Evolutionary conservation across 306 rosid genomes (phyloP).

Genomic region (Psophocarpus tetragonolobus): DNA sequence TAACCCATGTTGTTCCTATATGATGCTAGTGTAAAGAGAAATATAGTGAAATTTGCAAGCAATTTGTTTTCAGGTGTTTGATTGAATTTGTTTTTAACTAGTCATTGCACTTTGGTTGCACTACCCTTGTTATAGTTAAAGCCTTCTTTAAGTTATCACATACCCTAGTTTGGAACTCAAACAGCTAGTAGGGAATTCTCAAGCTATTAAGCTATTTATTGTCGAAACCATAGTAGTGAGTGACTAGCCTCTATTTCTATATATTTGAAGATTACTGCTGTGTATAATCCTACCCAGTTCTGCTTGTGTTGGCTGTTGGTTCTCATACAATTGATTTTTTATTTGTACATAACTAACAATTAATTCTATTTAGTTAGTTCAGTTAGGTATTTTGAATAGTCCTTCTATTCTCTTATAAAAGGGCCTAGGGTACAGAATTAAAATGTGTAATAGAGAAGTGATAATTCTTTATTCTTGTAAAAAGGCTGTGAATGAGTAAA

Average conservation of each 20-base stretch:
- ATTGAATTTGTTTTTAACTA: conserved; percentile 6
- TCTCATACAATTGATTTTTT: too few relatives aligned
- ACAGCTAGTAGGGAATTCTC: background rate
- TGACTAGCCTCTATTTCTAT: background rate
- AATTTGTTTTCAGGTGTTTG: background rate
- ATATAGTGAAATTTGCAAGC: background rate
- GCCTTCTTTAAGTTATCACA: background rate
- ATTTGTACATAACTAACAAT: too few relatives aligned
- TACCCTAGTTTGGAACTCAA: background rate
- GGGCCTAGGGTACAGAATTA: too few relatives aligned
- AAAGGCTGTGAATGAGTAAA: too few relatives aligned
- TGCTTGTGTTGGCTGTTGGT: too few relatives aligned
- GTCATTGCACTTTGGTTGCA: background rate
- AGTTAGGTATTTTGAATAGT: too few relatives aligned
- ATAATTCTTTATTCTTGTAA: too few relatives aligned
- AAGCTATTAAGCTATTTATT: background rate
- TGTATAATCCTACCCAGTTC: background rate
- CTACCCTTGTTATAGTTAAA: conserved; percentile 18
- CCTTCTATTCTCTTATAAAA: too few relatives aligned
- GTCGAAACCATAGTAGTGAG: background rate
- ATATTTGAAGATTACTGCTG: background rate
- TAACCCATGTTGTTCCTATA: too few relatives aligned
- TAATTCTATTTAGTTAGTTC: too few relatives aligned
- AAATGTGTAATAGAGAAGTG: too few relatives aligned
- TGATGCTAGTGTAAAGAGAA: background rate